phyloP scores from a whole-genome alignment of 768 basidiomycete genomes.

The Lyophyllum atratum region DNA sequence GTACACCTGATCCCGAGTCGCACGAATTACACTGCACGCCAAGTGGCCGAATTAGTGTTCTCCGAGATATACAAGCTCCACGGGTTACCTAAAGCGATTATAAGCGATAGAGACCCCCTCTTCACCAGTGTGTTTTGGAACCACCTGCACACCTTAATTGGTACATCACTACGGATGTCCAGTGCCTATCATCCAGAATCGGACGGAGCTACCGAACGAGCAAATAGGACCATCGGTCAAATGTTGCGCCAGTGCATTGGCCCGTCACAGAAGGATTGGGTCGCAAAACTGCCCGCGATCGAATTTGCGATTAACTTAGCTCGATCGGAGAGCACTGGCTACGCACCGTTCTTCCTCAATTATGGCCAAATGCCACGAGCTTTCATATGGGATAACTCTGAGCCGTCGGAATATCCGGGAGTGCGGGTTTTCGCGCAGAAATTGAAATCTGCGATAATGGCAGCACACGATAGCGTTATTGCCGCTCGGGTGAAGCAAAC shows the following conservation, averaged over 20 bases:
- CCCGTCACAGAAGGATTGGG: conserved; percentile 29
- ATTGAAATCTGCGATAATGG: conserved; percentile 17
- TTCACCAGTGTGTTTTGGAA: conserved; percentile 14
- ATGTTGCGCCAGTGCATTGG: conserved; percentile 27
- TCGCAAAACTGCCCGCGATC: conserved; percentile 25
- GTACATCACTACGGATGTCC: conserved; percentile 25
- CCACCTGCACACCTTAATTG: conserved; percentile 19
- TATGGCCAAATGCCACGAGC: conserved; percentile 18
- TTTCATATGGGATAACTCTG: conserved; percentile 17
- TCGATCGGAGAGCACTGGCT: conserved; percentile 32
- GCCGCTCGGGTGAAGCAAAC: conserved; percentile 20
- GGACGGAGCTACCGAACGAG: conserved; percentile 31
- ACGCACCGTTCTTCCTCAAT: conserved; percentile 32
- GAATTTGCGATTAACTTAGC: conserved; percentile 41
- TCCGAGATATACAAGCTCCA: conserved; percentile 25
- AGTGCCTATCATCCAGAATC: conserved; percentile 19
- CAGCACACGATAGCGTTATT: conserved; percentile 33
- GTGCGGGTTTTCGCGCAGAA: conserved; percentile 24
- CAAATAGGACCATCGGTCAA: conserved; percentile 29
- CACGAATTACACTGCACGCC: conserved; percentile 14
- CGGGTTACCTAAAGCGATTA: conserved; percentile 26
- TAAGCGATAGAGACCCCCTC: conserved; percentile 21
- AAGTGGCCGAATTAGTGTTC: conserved; percentile 24
- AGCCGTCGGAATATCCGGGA: conserved; percentile 18
- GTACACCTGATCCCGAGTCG: conserved; percentile 18